Evolutionary conservation across 2,329 filamentous ascomycete genomes (phyloP).

Genomic region (Fusarium veterinarium): DNA sequence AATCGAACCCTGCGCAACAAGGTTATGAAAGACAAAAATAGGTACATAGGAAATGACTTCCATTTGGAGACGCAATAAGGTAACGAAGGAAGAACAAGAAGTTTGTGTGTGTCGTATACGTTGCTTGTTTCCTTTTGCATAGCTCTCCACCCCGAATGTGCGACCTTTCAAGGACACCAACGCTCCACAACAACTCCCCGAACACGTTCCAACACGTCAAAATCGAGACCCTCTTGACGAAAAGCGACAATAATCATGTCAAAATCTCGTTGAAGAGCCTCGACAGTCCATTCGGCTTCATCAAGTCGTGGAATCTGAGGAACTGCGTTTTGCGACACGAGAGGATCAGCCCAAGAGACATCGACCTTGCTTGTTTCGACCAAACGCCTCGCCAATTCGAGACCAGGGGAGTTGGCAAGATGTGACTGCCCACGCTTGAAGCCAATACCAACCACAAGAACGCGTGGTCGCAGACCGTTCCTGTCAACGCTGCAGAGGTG

Average conservation of each 20-base stretch:
- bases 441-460: slow-evolving; percentile 61
- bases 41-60: neutral
- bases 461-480: slow-evolving; percentile 38
- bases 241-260: slow-evolving; percentile 58
- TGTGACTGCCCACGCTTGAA: slow-evolving; percentile 63
- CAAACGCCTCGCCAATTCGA: slow-evolving; percentile 55
- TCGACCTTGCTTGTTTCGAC: slow-evolving; percentile 52
- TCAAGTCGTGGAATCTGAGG: slow-evolving; percentile 53
- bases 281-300: slow-evolving; percentile 53
- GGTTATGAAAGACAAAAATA: neutral
- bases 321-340: slow-evolving; percentile 56
- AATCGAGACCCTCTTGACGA: slow-evolving; percentile 57
- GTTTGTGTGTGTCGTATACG: neutral
- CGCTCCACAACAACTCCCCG: slow-evolving; percentile 52
- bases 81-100: neutral
- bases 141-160: accelerated
- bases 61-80: neutral
- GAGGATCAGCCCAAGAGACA: slow-evolving; percentile 58
- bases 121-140: neutral
- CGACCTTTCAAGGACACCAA: slow-evolving; percentile 48
- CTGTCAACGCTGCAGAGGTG: slow-evolving; percentile 38
- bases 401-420: slow-evolving; percentile 60
- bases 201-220: slow-evolving; percentile 51
- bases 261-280: slow-evolving; percentile 52
- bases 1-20: neutral